Evolutionary conservation across 768 basidiomycete genomes (phyloP).

Genomic region (Termitomyces bulborhizus): DNA sequence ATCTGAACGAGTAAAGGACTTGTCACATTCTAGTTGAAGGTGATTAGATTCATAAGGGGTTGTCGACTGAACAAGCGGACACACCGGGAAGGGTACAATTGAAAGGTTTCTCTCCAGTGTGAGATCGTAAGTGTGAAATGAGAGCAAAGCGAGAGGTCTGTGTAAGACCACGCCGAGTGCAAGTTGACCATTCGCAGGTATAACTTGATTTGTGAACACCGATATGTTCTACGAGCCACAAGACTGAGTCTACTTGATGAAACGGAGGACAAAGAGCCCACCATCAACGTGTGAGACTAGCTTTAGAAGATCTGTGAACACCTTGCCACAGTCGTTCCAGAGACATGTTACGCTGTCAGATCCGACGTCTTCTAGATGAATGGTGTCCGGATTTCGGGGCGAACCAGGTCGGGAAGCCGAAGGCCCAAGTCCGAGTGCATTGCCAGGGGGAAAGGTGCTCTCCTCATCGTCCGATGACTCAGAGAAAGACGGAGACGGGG

Average conservation of each 20-base stretch:
- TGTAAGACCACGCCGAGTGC: constrained; percentile 69
- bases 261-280: constrained; percentile 27
- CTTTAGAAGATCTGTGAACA: constrained; percentile 68
- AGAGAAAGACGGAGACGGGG: constrained; percentile 17
- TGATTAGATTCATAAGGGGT: constrained; percentile 1
- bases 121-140: constrained; percentile 84
- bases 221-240: constrained; percentile 55
- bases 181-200: constrained; percentile 86
- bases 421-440: constrained; percentile 8
- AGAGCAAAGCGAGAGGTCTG: constrained; percentile 90
- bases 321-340: constrained; percentile 76
- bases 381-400: constrained; percentile 9
- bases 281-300: constrained; percentile 81
- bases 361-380: constrained; percentile 11
- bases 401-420: constrained; percentile 11
- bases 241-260: not conserved
- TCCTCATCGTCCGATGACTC: constrained; percentile 25
- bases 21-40: constrained; percentile 71
- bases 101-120: constrained; percentile 94
- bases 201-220: constrained; percentile 81
- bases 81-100: constrained; percentile 73
- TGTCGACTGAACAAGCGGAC: constrained; percentile 16
- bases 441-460: constrained; percentile 16
- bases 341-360: constrained; percentile 66
- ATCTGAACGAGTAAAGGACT: constrained; percentile 92